Evolutionary conservation across 2,329 filamentous ascomycete genomes (phyloP).

Genomic region (Microdochium bolleyi): DNA sequence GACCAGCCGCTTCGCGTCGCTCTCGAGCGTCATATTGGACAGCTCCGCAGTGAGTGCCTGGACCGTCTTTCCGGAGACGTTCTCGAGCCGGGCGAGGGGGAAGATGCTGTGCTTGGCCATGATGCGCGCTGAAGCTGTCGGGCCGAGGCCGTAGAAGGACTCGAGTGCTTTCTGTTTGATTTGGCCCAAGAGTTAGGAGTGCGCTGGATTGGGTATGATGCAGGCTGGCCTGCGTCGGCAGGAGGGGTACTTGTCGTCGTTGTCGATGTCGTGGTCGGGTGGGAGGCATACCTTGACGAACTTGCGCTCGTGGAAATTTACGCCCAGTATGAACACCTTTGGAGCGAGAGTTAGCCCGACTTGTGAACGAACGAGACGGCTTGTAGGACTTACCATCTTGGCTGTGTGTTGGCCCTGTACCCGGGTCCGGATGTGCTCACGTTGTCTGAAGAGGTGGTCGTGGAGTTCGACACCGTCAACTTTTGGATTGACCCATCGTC

Average conservation of each 20-base stretch:
- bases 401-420: neutral
- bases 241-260: neutral
- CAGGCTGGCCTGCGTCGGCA: neutral
- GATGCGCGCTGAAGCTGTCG: slow-evolving; percentile 60
- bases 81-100: slow-evolving; percentile 69
- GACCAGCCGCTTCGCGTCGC: slow-evolving; percentile 69
- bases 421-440: neutral
- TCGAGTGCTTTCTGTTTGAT: slow-evolving; percentile 59
- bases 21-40: slow-evolving; percentile 89
- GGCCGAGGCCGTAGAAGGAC: slow-evolving; percentile 80
- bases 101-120: slow-evolving; percentile 88
- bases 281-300: slow-evolving; percentile 64
- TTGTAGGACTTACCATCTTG: slow-evolving; percentile 7
- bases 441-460: neutral
- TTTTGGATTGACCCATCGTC: neutral
- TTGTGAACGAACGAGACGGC: neutral
- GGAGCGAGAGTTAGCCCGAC: neutral
- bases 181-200: neutral
- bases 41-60: slow-evolving; percentile 78
- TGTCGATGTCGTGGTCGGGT: neutral
- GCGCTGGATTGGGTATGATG: too few relatives aligned
- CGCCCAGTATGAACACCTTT: slow-evolving; percentile 76
- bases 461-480: neutral
- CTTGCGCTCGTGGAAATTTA: slow-evolving; percentile 77
- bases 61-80: slow-evolving; percentile 66